phyloP scores from a whole-genome alignment of 2,329 filamentous ascomycete species.

The Penicillium brasilianum region DNA sequence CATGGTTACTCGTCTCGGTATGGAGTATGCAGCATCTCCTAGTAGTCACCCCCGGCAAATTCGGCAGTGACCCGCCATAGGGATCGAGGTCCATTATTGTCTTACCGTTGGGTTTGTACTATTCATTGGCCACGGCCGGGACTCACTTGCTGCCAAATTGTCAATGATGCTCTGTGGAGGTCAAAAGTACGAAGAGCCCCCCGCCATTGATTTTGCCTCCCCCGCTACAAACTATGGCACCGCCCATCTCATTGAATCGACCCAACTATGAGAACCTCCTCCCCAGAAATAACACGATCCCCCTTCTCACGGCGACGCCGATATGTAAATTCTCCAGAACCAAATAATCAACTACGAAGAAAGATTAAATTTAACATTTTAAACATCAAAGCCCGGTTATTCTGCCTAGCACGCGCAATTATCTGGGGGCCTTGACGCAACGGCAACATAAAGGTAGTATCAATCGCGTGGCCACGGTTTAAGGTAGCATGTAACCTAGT shows the following conservation, averaged over 20 bases:
- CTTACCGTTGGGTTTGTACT: neutral
- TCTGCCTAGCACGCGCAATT: neutral
- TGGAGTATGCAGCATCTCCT: neutral
- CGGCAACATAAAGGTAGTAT: slow-evolving; percentile 26
- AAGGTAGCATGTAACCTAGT: slow-evolving; percentile 14
- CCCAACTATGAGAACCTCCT: neutral
- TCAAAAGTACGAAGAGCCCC: neutral
- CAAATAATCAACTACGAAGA: neutral
- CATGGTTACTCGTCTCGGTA: neutral
- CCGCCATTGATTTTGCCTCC: neutral
- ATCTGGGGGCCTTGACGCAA: slow-evolving; percentile 19
- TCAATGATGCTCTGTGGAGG: slow-evolving; percentile 6
- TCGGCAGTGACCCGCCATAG: too few species aligned
- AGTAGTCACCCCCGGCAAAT: neutral
- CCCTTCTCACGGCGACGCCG: neutral
- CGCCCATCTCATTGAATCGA: neutral
- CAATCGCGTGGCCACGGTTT: slow-evolving; percentile 2
- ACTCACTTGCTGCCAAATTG: neutral
- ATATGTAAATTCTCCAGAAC: neutral
- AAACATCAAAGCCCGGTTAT: neutral
- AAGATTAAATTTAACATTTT: neutral
- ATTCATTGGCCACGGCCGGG: neutral
- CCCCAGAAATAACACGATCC: neutral
- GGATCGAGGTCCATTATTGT: neutral
- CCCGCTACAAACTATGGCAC: slow-evolving; percentile 2